Evolutionary conservation across 768 basidiomycete genomes (phyloP).

Genomic region (Mrakia gelida): DNA sequence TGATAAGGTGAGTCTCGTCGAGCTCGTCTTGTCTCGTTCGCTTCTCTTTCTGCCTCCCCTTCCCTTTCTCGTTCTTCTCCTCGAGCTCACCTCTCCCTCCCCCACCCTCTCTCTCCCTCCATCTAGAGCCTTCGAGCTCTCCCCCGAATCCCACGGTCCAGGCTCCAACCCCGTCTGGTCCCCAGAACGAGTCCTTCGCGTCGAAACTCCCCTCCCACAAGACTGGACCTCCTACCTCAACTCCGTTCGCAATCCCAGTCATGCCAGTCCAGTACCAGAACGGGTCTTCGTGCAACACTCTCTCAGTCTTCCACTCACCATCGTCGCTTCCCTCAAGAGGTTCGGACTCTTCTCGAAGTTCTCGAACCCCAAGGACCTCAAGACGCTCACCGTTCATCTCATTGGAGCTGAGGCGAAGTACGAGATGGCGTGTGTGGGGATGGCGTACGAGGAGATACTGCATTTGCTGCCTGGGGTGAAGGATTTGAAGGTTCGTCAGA

Average conservation of each 20-base stretch:
- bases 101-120: not conserved
- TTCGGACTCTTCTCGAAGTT: not conserved
- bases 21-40: not conserved
- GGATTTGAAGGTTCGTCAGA: not conserved
- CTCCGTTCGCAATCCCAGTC: not conserved
- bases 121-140: not conserved
- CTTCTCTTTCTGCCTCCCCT: not conserved
- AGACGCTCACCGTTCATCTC: not conserved
- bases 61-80: not conserved
- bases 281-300: not conserved
- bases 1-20: not conserved
- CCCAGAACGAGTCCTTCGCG: too few relatives aligned
- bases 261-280: not conserved
- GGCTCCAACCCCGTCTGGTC: too few relatives aligned
- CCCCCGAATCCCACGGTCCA: too few relatives aligned
- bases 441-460: not conserved
- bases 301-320: not conserved
- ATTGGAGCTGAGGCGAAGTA: not conserved
- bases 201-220: too few relatives aligned
- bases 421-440: not conserved
- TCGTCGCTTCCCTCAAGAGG: not conserved
- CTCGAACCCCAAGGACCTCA: not conserved
- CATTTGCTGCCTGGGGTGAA: slow-evolving; percentile 4
- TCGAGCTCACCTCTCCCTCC: not conserved
- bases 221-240: not conserved